These are phyloP conservation scores for Olyra latifolia DNA, from an alignment of 176 grass and related monocot species.

Conservation along the genomic window DNA sequence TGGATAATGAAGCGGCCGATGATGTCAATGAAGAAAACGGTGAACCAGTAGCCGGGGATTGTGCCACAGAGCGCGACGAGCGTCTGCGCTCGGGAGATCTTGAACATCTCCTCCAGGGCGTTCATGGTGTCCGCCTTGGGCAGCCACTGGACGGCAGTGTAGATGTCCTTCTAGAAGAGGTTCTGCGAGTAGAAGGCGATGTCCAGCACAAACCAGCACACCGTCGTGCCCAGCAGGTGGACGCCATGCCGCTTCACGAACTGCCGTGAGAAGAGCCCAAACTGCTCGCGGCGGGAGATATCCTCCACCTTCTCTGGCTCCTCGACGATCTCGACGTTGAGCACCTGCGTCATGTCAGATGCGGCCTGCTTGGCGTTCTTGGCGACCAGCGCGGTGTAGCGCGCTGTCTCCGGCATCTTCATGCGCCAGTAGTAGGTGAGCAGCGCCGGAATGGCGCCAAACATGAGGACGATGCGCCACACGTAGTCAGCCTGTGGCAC, in stretches of 20 bases:
- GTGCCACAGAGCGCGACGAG: neutral
- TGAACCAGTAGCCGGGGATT: constrained; percentile 1
- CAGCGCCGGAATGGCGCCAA: constrained; percentile 51
- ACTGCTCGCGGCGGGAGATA: neutral
- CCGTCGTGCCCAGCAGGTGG: neutral
- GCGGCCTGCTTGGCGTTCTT: constrained; percentile 69
- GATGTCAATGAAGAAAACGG: too few species aligned
- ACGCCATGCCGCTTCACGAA: neutral
- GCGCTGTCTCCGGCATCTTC: neutral
- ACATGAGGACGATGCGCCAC: constrained; percentile 59
- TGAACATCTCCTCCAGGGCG: neutral
- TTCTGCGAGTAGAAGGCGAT: constrained; percentile 73
- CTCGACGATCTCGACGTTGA: neutral
- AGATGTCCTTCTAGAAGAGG: constrained; percentile 77
- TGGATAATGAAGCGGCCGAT: neutral
- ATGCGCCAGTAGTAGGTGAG: constrained; percentile 29
- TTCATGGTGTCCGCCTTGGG: constrained; percentile 7
- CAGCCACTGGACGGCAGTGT: constrained; percentile 20
- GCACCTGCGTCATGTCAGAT: constrained; percentile 45
- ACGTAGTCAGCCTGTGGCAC: constrained; percentile 39
- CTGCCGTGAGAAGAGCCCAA: neutral
- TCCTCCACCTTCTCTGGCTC: neutral
- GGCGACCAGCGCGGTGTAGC: neutral
- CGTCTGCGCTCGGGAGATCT: neutral
- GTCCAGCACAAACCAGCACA: constrained; percentile 61